Percentiles rank a stretch among this genome's conserved stretches.
phyloP scores from a whole-genome alignment of 2,329 filamentous ascomycete genomes.

The Microsporum canis region DNA sequence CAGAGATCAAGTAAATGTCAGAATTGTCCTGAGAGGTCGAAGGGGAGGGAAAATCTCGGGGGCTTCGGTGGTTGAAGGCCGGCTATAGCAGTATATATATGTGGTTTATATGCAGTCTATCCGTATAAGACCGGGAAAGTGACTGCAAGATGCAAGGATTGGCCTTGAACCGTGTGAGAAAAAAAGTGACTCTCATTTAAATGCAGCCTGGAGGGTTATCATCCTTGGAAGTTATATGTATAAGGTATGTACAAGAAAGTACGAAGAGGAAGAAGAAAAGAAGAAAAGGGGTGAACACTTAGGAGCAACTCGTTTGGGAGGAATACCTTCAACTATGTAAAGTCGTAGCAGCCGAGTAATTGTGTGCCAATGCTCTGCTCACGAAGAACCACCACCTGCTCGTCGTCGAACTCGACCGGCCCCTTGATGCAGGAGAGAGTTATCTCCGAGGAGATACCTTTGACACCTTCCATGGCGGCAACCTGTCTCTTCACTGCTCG shows the following conservation, averaged over 20 bases:
- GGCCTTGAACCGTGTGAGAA: neutral
- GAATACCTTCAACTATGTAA: constrained; percentile 44
- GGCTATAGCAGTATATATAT: neutral
- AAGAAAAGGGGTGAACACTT: too few relatives aligned
- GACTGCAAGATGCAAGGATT: neutral
- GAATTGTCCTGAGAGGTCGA: neutral
- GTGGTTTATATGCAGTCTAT: neutral
- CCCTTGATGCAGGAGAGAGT: constrained; percentile 37
- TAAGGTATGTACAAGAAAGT: neutral
- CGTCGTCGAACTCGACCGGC: constrained; percentile 82
- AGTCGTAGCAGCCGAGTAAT: constrained; percentile 75
- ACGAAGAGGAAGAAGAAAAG: neutral
- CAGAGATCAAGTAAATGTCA: neutral
- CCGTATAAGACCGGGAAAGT: neutral
- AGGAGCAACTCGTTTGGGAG: neutral
- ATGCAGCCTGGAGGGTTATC: neutral
- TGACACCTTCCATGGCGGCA: neutral
- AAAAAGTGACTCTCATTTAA: neutral
- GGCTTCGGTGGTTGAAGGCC: neutral
- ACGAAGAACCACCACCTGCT: constrained; percentile 77
- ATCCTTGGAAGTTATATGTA: neutral
- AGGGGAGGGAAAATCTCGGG: neutral
- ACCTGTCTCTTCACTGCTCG: neutral
- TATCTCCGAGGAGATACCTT: constrained; percentile 12
- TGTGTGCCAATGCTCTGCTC: constrained; percentile 56